Conservation (phyloP, 768 basidiomycete species). For the Termitomyces sp. region DNA sequence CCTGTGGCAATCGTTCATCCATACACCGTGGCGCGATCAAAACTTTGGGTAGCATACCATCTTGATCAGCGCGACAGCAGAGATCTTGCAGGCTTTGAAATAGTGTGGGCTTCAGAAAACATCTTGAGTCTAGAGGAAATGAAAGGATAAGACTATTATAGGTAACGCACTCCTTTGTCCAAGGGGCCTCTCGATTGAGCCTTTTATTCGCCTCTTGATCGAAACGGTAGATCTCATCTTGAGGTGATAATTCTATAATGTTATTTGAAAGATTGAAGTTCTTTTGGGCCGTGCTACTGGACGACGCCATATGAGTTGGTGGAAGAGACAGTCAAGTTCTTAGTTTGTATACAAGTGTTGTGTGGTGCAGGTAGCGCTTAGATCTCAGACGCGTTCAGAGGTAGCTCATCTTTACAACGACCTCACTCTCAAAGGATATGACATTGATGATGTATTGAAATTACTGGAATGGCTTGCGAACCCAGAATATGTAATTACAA, state of each 20-base stretch:
- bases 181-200: constrained; percentile 71
- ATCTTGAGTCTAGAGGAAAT: background rate
- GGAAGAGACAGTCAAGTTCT: background rate
- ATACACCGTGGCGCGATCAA: constrained; percentile 1
- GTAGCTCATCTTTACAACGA: background rate
- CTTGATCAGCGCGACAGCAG: constrained; percentile 92
- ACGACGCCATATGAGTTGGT: constrained; percentile 15
- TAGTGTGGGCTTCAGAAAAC: constrained; percentile 58
- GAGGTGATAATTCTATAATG: constrained; percentile 63
- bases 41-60: constrained; percentile 51
- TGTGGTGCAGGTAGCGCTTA: background rate
- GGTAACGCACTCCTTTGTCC: constrained; percentile 77
- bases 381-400: background rate
- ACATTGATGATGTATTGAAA: background rate
- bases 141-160: background rate
- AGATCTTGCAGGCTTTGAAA: constrained; percentile 92
- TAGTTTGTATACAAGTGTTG: background rate
- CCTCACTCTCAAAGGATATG: background rate
- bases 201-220: constrained; percentile 65
- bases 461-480: constrained; percentile 53
- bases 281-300: constrained; percentile 61
- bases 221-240: constrained; percentile 79
- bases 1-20: constrained; percentile 42
- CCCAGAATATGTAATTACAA: constrained; percentile 88
- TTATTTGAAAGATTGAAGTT: constrained; percentile 74